These are phyloP conservation scores for Albophoma yamanashiensis DNA, from an alignment of 2,329 filamentous ascomycete species.

Conservation along the genomic window DNA sequence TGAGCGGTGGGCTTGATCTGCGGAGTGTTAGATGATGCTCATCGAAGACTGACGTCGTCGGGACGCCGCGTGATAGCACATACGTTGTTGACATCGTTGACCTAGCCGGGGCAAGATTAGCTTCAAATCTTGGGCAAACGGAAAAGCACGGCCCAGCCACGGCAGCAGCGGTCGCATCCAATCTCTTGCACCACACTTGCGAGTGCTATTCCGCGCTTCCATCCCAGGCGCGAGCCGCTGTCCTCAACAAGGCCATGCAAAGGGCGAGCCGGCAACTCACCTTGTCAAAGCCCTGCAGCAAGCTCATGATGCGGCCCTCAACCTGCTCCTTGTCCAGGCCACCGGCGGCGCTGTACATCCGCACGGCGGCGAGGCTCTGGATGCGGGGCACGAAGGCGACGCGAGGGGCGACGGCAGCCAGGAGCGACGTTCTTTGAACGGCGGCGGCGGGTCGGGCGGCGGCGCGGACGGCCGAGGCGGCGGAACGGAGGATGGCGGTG, in stretches of 20 bases:
- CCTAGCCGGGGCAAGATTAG: constrained; percentile 34
- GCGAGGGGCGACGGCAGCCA: constrained; percentile 46
- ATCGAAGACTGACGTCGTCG: not conserved
- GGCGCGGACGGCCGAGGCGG: constrained; percentile 50
- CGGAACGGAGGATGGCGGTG: constrained; percentile 71
- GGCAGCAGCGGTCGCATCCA: not conserved
- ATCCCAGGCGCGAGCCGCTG: not conserved
- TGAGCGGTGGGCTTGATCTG: constrained; percentile 78
- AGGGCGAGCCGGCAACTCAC: constrained; percentile 12
- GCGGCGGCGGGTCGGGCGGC: constrained; percentile 36
- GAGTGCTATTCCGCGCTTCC: not conserved
- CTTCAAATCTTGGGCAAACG: not conserved
- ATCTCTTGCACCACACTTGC: not conserved
- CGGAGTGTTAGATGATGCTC: constrained; percentile 7
- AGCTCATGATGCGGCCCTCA: constrained; percentile 81
- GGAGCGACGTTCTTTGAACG: constrained; percentile 43
- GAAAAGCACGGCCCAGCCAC: not conserved
- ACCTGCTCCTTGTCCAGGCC: constrained; percentile 76
- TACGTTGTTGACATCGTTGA: constrained; percentile 57
- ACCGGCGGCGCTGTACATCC: constrained; percentile 78
- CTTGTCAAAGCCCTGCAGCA: constrained; percentile 97
- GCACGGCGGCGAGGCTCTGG: constrained; percentile 55
- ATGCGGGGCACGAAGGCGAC: constrained; percentile 48
- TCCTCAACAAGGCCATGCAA: not conserved
- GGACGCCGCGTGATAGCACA: constrained; percentile 11